Percentiles rank a stretch among this genome's conserved stretches.
These are phyloP conservation scores for Bryopsis sp. DNA, from an alignment of 139 green algal species.

Conservation along the genomic window DNA sequence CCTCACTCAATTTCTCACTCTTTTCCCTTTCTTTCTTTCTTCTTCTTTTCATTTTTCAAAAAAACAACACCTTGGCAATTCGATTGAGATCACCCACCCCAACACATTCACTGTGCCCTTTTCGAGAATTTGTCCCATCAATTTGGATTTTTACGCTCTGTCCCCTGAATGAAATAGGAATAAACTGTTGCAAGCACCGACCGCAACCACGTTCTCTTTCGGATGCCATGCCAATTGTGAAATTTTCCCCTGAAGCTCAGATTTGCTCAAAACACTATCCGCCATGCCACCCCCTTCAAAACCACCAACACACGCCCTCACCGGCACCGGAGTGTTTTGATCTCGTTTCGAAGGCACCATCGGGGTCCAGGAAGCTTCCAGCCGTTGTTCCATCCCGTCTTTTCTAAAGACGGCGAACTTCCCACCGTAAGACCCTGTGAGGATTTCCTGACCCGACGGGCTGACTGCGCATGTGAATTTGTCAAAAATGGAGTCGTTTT, in stretches of 20 bases:
- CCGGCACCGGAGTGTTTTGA: constrained; percentile 34
- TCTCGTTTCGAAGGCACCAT: constrained; percentile 44
- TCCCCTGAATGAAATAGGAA: constrained; percentile 93
- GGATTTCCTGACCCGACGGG: constrained; percentile 59
- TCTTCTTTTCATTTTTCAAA: too few relatives aligned
- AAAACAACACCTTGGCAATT: too few relatives aligned
- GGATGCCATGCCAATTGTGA: constrained; percentile 95
- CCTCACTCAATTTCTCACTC: too few relatives aligned
- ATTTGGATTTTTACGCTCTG: too few relatives aligned
- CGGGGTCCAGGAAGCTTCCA: constrained; percentile 72
- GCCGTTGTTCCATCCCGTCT: constrained; percentile 37
- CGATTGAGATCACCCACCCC: too few relatives aligned
- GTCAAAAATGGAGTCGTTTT: constrained; percentile 99
- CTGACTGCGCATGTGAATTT: constrained; percentile 94
- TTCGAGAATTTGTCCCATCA: too few relatives aligned
- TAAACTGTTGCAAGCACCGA: constrained; percentile 80
- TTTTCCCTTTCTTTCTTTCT: too few relatives aligned
- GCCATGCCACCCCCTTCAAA: constrained; percentile 18
- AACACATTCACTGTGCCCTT: too few relatives aligned
- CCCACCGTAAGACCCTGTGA: constrained; percentile 91
- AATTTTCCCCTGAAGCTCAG: constrained; percentile 81
- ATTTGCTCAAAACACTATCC: constrained; percentile 22
- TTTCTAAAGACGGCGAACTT: constrained; percentile 63
- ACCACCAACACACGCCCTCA: constrained; percentile 17
- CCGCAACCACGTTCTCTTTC: constrained; percentile 79